These are phyloP conservation scores for Chlorella sp. DNA, from an alignment of 139 green algal species.

Conservation along the genomic window DNA sequence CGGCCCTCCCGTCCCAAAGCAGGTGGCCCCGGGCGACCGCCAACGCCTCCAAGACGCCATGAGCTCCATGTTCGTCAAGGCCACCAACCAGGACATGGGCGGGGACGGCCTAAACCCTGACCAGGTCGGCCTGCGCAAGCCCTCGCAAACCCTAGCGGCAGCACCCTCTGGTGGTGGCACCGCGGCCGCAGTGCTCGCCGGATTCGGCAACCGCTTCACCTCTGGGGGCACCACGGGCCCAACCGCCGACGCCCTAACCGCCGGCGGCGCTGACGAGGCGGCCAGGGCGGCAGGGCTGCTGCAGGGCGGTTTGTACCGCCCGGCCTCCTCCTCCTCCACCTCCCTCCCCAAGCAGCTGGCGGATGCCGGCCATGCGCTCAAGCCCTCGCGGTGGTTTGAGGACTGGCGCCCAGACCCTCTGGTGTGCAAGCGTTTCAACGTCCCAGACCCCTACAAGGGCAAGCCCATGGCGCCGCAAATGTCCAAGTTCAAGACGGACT, in stretches of 20 bases:
- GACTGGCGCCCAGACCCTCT: slow-evolving; percentile 85
- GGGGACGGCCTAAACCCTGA: background rate
- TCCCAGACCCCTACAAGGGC: slow-evolving; percentile 76
- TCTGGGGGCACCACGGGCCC: background rate
- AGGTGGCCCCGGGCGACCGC: slow-evolving; percentile 45
- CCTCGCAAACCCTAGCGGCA: background rate
- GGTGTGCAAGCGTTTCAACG: slow-evolving; percentile 89
- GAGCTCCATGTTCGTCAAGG: slow-evolving; percentile 53
- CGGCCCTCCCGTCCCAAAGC: too few species aligned
- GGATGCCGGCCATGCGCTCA: too few species aligned
- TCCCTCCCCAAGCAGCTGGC: background rate
- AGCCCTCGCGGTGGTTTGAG: slow-evolving; percentile 38
- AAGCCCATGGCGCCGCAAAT: slow-evolving; percentile 24
- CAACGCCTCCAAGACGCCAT: slow-evolving; percentile 44
- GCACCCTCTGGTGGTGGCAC: background rate
- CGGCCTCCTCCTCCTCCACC: background rate
- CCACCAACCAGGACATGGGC: slow-evolving; percentile 33
- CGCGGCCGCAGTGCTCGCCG: slow-evolving; percentile 21
- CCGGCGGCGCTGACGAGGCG: too few species aligned
- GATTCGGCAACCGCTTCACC: slow-evolving; percentile 30
- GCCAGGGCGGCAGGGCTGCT: background rate
- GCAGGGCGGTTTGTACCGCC: background rate
- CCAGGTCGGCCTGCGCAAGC: background rate
- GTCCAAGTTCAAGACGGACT: slow-evolving; percentile 56
- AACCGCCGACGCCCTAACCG: too few species aligned